A percentile compares a stretch with the other conserved stretches of the same genome.
Evolutionary conservation across 2,329 filamentous ascomycete species (phyloP).

Genomic region (Trichoderma atroviride): DNA sequence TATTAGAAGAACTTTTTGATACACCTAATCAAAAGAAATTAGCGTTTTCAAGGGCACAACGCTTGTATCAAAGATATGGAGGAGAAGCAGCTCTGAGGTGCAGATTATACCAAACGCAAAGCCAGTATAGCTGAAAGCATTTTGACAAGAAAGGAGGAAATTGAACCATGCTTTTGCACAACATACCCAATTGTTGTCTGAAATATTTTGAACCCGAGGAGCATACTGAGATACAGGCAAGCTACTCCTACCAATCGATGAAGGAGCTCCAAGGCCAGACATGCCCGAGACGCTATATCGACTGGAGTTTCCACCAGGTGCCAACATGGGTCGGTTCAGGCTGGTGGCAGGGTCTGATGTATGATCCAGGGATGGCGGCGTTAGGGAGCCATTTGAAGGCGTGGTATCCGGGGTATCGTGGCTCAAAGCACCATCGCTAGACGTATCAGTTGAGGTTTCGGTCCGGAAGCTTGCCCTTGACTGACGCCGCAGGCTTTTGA

Average conservation of each 20-base stretch:
- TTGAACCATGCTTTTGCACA: not conserved
- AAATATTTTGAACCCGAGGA: conserved; percentile 76
- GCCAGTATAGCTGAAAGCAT: not conserved
- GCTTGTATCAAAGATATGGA: not conserved
- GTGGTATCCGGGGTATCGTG: conserved; percentile 63
- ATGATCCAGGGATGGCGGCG: conserved; percentile 72
- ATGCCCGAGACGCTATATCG: conserved; percentile 67
- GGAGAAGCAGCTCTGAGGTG: not conserved
- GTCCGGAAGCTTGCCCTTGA: conserved; percentile 75
- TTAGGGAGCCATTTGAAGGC: conserved; percentile 69
- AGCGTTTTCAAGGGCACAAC: conserved; percentile 14
- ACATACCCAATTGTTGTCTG: conserved; percentile 83
- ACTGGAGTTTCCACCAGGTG: conserved; percentile 49
- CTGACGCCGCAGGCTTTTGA: conserved; percentile 73
- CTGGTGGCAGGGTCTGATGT: conserved; percentile 60
- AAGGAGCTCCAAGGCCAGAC: conserved; percentile 61
- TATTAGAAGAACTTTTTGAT: conserved; percentile 85
- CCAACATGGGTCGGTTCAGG: conserved; percentile 43
- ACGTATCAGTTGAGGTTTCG: conserved; percentile 62
- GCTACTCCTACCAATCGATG: conserved; percentile 56
- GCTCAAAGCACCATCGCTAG: conserved; percentile 60
- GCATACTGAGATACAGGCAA: conserved; percentile 76
- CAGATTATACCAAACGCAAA: not conserved
- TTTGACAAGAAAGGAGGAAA: not conserved
- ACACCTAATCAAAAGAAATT: conserved; percentile 63